phyloP scores from a whole-genome alignment of 2,329 filamentous ascomycete genomes.

The Pestalotiopsis sp. region DNA sequence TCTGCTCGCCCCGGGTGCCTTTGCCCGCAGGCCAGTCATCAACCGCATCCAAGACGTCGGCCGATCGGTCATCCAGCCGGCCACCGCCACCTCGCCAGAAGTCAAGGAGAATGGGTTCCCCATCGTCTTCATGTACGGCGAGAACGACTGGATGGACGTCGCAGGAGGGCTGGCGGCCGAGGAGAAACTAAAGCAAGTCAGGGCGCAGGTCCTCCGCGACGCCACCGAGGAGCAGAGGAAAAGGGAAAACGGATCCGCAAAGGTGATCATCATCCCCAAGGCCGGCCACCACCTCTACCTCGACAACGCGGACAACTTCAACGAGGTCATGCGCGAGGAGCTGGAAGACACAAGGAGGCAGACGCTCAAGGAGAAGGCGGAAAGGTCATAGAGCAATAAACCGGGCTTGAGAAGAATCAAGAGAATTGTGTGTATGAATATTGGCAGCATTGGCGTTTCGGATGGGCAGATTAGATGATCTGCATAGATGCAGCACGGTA shows the following conservation, averaged over 20 bases:
- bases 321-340: constrained; percentile 53
- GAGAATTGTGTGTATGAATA: background rate
- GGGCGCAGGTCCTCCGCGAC: constrained; percentile 58
- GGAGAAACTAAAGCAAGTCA: constrained; percentile 75
- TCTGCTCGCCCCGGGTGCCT: constrained; percentile 90
- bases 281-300: constrained; percentile 64
- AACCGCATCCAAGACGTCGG: constrained; percentile 85
- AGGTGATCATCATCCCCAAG: constrained; percentile 74
- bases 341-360: constrained; percentile 50
- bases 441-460: background rate
- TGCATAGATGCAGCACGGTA: background rate
- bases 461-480: background rate
- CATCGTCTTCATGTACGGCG: constrained; percentile 92
- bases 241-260: constrained; percentile 77
- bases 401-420: background rate
- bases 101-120: constrained; percentile 70
- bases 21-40: constrained; percentile 85
- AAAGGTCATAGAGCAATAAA: background rate
- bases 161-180: constrained; percentile 80
- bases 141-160: constrained; percentile 99
- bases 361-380: constrained; percentile 25
- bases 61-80: constrained; percentile 59
- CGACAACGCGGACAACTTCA: constrained; percentile 62
- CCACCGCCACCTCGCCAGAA: constrained; percentile 32
- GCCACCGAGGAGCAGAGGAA: constrained; percentile 70